Conservation (phyloP, 2,329 filamentous ascomycete species). For the Phialocephala sp. region DNA sequence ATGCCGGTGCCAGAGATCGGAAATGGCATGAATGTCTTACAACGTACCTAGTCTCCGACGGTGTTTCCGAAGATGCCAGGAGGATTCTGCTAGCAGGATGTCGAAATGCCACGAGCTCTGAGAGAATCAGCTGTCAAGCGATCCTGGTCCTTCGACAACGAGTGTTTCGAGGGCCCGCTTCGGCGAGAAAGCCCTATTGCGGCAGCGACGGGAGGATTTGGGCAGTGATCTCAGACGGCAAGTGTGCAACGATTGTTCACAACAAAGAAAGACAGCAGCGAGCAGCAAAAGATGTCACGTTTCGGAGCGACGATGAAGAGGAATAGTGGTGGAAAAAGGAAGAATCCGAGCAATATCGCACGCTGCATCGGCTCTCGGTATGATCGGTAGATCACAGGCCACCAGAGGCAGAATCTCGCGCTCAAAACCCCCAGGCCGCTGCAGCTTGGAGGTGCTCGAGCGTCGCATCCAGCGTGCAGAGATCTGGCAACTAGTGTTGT, state of each 20-base stretch:
- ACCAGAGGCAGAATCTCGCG: conserved; percentile 1
- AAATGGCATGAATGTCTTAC: conserved; percentile 27
- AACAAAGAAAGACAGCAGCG: neutral
- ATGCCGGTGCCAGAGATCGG: conserved; percentile 12
- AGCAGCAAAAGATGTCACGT: neutral
- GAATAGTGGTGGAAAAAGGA: neutral
- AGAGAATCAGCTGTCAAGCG: conserved; percentile 19
- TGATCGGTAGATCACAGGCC: conserved; percentile 3
- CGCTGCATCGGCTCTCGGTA: neutral
- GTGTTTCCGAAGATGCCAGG: conserved; percentile 23
- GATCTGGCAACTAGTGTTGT: neutral
- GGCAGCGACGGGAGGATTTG: conserved; percentile 8
- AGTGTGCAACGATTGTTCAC: neutral
- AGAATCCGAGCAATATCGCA: conserved; percentile 1
- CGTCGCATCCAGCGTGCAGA: neutral
- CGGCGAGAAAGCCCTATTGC: neutral
- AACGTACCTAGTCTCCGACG: conserved; percentile 15
- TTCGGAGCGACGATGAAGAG: conserved; percentile 3
- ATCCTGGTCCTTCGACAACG: conserved; percentile 30
- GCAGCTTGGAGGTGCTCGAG: conserved; percentile 10
- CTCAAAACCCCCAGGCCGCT: neutral
- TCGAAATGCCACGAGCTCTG: conserved; percentile 10
- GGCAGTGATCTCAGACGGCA: neutral
- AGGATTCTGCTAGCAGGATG: conserved; percentile 13
- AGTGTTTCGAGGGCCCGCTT: conserved; percentile 29